Base-by-base conservation (phyloP, 2,329 filamentous ascomycete species). In the Pseudogymnoascus sp. region DNA sequence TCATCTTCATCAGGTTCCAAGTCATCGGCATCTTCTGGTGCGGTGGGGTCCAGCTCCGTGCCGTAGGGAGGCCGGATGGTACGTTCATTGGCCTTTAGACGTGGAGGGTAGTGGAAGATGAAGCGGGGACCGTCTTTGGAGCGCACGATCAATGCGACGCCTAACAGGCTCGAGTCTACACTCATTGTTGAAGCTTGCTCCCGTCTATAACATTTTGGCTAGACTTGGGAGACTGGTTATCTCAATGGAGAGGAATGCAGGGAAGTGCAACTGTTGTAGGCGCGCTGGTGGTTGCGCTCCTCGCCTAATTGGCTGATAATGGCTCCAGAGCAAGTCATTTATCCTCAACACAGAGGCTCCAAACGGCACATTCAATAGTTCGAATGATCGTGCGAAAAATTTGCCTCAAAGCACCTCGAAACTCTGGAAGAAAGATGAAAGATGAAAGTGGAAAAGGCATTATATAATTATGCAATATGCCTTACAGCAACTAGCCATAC, bases 31-130 rank as follows among this genome's bases (percentile, higher is more conserved):
- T 70, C 69, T 29, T 72, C 65, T 19, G 61, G 58, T 38, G 69
- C 59, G 63, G 67, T 63, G 64, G 68, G 60, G 66, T 74, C 65
- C 39, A 75, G 63, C 63, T 75, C 69, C 29, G 73, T 73, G 26
- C 71, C 71, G 38, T 70, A 71, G 45, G 70, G 64, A 11, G 64
- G 62, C 43, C 66, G 64, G 11, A 65, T 60, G 33, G 69, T 64
- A 21, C 73, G 69, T 62, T 74, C 71, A 39, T 75, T 67, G 35
- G 73, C 73, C 63, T 77, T 74, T 66, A 79, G 74, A 70, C 78
- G 75, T 68, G 86, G 82, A n/a, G 91, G 91, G 71, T 94, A 94
- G 74, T 96, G 90, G 74, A 92, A 96, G 69, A 94, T 88, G 69
- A 94, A 88, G 66, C 86, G 85, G 29, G 91, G 89, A 14, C 91